Base-by-base conservation (phyloP, 106 monocot genomes). In the Triglochin maritima region DNA sequence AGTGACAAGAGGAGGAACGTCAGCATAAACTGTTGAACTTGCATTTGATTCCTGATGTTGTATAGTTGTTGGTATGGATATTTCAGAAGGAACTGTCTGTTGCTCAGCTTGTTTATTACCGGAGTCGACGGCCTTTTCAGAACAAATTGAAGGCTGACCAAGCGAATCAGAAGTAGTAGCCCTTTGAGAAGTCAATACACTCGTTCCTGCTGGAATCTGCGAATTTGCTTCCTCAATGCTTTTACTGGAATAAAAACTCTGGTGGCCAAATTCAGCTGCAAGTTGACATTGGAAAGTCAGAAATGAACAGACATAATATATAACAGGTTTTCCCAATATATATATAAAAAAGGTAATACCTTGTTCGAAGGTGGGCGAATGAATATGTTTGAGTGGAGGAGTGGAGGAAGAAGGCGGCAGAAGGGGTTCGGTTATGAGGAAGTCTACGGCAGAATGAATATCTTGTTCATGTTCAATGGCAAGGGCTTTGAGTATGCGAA, bases 401-500 rank as follows among this genome's bases (percentile, higher is more conserved):
- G 44, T 62, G 68, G 56, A 56, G 17, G 5, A 50, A 44, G 76
- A 29, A 29, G 29, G 29, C 29, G 29, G 29, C 29, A 29, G 76
- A 46, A 76, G 13, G 7, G 69, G 60, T 63, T 76, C 76, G 51
- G 59, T 44, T 17, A 76, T 17, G 47, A 76, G 62, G 60, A 76
- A 76, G 5, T 76, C 68, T 41, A 54, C 61, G 50, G 76, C 76
- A 13, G 68, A 50, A 63, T 76, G 69, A 59, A 42, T 49, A 69
- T 69, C 76, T 2, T 7, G 53, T 7, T 49, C 10, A 69, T 76
- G 76, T 56, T 76, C 69, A 46, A 76, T 51, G 29, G 76, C 60
- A 52, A 67, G 54, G 17, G 76, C 76, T 46, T 76, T 76, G 7
- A 76, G 13, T 44, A 76, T 69, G 43, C 76, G 76, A 54, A 62